These are phyloP conservation scores for Monosporascus sp. DNA, from an alignment of 2,329 filamentous ascomycete genomes.

Conservation along the genomic window DNA sequence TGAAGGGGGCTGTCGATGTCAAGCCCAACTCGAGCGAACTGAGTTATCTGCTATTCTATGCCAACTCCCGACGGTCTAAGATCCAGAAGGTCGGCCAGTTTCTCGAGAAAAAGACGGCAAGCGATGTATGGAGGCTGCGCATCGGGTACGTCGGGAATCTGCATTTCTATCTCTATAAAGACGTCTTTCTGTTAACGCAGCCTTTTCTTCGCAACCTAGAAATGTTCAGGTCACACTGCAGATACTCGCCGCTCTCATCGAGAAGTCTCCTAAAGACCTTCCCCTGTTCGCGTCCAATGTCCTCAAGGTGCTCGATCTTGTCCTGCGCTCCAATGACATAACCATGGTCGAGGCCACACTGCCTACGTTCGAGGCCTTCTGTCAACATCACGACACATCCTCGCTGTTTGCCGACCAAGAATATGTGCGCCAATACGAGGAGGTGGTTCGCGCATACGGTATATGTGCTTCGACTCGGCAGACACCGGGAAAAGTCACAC, in stretches of 20 bases:
- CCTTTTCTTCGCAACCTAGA: constrained; percentile 36
- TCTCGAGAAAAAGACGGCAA: constrained; percentile 87
- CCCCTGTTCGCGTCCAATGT: constrained; percentile 83
- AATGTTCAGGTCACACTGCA: constrained; percentile 94
- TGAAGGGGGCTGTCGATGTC: constrained; percentile 86
- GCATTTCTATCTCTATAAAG: not conserved
- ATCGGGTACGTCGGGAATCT: constrained; percentile 60
- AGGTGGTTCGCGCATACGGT: constrained; percentile 75
- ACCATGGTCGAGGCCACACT: constrained; percentile 90
- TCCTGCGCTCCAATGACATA: constrained; percentile 81
- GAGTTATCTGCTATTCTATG: constrained; percentile 95
- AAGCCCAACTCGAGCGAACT: constrained; percentile 96
- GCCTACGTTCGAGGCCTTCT: constrained; percentile 82
- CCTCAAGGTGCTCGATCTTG: constrained; percentile 75
- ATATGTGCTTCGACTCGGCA: constrained; percentile 66
- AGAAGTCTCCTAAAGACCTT: constrained; percentile 86
- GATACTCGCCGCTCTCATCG: constrained; percentile 85
- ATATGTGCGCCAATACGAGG: constrained; percentile 77
- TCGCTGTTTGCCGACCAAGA: constrained; percentile 80
- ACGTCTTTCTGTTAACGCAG: constrained; percentile 3
- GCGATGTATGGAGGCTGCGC: constrained; percentile 83
- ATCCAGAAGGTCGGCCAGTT: constrained; percentile 94
- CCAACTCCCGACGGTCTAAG: constrained; percentile 88
- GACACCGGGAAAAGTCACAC: constrained; percentile 44
- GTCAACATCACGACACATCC: constrained; percentile 80